A percentile compares a stretch with the other conserved stretches of the same genome.
phyloP scores from a whole-genome alignment of 768 basidiomycete species.

The Trametes punicea region DNA sequence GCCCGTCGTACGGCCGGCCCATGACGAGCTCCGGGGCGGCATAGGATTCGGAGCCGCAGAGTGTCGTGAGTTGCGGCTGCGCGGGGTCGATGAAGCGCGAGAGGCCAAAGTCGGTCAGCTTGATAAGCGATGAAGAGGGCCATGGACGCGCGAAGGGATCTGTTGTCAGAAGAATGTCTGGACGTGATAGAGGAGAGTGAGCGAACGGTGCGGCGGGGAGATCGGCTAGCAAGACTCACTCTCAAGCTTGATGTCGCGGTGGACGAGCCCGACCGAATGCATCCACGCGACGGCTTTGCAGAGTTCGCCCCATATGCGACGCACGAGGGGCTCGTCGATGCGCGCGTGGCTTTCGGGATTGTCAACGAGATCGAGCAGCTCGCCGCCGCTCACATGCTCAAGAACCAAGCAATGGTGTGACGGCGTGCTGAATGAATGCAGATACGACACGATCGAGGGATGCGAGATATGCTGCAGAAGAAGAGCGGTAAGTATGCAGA shows the following conservation, averaged over 20 bases:
- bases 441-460: conserved; percentile 71
- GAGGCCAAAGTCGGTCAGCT: conserved; percentile 88
- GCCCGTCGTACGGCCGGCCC: conserved; percentile 69
- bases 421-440: conserved; percentile 66
- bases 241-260: conserved; percentile 89
- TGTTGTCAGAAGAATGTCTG: conserved; percentile 76
- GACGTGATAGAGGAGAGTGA: neutral
- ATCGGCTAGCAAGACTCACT: conserved; percentile 38
- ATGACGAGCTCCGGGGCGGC: conserved; percentile 55
- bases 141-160: conserved; percentile 35
- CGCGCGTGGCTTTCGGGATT: conserved; percentile 38
- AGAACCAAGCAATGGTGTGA: conserved; percentile 77
- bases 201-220: neutral
- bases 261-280: conserved; percentile 81
- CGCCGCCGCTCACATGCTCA: conserved; percentile 74
- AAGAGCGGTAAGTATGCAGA: conserved; percentile 7
- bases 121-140: conserved; percentile 58
- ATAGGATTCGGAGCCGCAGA: conserved; percentile 88
- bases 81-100: conserved; percentile 74
- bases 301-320: conserved; percentile 74
- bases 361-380: conserved; percentile 75
- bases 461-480: conserved; percentile 66
- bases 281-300: conserved; percentile 81
- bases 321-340: conserved; percentile 46
- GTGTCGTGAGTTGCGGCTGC: conserved; percentile 61